Evolutionary conservation across 257 asterid genomes (phyloP).

Genomic region (Agastache rugosa): DNA sequence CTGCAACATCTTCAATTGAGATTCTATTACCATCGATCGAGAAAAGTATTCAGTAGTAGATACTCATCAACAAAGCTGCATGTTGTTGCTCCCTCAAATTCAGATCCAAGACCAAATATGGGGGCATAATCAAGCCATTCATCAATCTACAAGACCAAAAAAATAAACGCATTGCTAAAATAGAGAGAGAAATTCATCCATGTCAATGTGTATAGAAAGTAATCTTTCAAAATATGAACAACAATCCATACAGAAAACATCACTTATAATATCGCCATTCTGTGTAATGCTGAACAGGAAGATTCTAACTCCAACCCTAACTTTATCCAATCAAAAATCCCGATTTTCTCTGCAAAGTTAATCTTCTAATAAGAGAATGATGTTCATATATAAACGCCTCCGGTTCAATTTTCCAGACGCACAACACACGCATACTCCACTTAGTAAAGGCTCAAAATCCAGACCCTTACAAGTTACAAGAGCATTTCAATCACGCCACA

Average conservation of each 20-base stretch:
- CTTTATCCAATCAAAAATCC: background rate
- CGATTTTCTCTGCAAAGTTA: background rate
- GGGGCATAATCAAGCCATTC: slow-evolving; percentile 86
- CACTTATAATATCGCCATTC: background rate
- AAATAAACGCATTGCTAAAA: background rate
- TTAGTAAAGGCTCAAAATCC: background rate
- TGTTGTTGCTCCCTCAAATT: slow-evolving; percentile 95
- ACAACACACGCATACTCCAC: background rate
- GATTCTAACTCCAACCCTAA: slow-evolving; percentile 8
- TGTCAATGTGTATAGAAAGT: background rate
- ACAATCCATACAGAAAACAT: slow-evolving; percentile 12
- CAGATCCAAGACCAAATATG: slow-evolving; percentile 73
- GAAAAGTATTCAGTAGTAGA: slow-evolving; percentile 65
- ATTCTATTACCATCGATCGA: slow-evolving; percentile 68
- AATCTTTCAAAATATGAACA: background rate
- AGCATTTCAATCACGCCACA: background rate
- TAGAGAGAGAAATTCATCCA: background rate
- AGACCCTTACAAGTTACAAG: no score
- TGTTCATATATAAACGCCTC: background rate
- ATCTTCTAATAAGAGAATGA: background rate
- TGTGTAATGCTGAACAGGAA: slow-evolving; percentile 8
- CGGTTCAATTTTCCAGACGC: background rate
- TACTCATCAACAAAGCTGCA: slow-evolving; percentile 69
- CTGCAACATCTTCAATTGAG: slow-evolving; percentile 84
- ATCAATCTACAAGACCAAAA: slow-evolving; percentile 63